Evolutionary conservation across 805 yeast genomes (phyloP).

Genomic region (Pichia scutulata): DNA sequence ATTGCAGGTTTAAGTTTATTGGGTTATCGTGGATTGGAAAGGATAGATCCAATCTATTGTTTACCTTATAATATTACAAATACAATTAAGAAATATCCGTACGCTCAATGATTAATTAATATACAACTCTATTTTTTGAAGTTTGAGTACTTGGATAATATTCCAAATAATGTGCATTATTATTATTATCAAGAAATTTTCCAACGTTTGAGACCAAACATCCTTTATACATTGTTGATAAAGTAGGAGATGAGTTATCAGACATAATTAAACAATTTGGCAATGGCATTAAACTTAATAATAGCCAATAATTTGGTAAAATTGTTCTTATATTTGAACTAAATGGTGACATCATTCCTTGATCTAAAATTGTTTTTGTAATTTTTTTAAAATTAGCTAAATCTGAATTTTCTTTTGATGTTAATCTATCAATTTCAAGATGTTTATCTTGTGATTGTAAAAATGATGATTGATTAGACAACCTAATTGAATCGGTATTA

Average conservation of each 20-base stretch:
- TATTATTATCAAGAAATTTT: conserved; percentile 33
- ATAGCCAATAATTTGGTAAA: conserved; percentile 61
- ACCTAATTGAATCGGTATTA: conserved; percentile 1
- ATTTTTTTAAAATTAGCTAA: conserved; percentile 57
- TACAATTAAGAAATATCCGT: conserved; percentile 26
- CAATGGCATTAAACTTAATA: conserved; percentile 65
- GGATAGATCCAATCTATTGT: conserved; percentile 82
- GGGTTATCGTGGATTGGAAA: conserved; percentile 49
- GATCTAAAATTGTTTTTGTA: conserved; percentile 77
- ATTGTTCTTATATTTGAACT: conserved; percentile 51
- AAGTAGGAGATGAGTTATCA: conserved; percentile 65
- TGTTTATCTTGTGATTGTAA: conserved; percentile 13
- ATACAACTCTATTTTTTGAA: conserved; percentile 40
- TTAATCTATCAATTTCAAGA: conserved; percentile 22
- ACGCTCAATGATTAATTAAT: conserved; percentile 6
- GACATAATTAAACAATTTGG: conserved; percentile 60
- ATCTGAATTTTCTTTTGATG: conserved; percentile 33
- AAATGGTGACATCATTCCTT: conserved; percentile 84
- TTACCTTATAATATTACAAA: conserved; percentile 50
- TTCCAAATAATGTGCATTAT: conserved; percentile 61
- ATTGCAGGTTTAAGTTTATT: conserved; percentile 79
- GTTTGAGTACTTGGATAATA: conserved; percentile 55
- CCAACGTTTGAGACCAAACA: conserved; percentile 76
- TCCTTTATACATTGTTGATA: conserved; percentile 73
- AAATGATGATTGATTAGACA: conserved; percentile 2